Conservation (phyloP, 2,329 filamentous ascomycete genomes). For the Epicoccum nigrum region DNA sequence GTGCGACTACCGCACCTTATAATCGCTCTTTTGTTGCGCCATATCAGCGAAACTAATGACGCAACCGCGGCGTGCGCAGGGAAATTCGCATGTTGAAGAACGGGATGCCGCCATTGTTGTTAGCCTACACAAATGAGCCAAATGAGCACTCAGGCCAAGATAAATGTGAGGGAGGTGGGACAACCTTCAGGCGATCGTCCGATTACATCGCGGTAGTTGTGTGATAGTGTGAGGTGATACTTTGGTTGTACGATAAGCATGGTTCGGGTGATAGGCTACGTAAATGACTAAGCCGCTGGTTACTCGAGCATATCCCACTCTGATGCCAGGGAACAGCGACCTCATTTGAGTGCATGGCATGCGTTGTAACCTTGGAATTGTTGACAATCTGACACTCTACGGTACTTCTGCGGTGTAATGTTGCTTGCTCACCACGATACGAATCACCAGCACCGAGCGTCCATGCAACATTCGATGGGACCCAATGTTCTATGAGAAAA, state of each 20-base stretch:
- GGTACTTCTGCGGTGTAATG: too few species aligned
- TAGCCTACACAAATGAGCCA: conserved; percentile 18
- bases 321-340: neutral
- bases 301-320: too few species aligned
- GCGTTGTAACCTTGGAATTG: too few species aligned
- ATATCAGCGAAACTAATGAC: conserved; percentile 35
- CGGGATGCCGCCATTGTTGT: conserved; percentile 24
- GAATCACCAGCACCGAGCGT: too few species aligned
- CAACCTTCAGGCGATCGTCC: conserved; percentile 11
- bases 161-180: conserved; percentile 23
- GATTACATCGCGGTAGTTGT: conserved; percentile 25
- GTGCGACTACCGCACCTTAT: conserved; percentile 34
- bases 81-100: conserved; percentile 19
- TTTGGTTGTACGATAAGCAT: conserved; percentile 33
- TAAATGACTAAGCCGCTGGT: conserved; percentile 30
- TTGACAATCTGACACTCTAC: too few species aligned
- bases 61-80: conserved; percentile 27
- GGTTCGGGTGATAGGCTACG: conserved; percentile 35
- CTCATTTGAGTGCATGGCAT: neutral
- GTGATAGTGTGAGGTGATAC: conserved; percentile 45
- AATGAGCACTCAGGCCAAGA: conserved; percentile 28
- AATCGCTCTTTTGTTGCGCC: conserved; percentile 36
- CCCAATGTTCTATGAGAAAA: too few species aligned
- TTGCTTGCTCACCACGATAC: neutral
- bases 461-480: too few species aligned